Percentiles rank a stretch among this genome's conserved stretches.
phyloP scores from a whole-genome alignment of 306 rosid species.

The Prosopis cineraria region DNA sequence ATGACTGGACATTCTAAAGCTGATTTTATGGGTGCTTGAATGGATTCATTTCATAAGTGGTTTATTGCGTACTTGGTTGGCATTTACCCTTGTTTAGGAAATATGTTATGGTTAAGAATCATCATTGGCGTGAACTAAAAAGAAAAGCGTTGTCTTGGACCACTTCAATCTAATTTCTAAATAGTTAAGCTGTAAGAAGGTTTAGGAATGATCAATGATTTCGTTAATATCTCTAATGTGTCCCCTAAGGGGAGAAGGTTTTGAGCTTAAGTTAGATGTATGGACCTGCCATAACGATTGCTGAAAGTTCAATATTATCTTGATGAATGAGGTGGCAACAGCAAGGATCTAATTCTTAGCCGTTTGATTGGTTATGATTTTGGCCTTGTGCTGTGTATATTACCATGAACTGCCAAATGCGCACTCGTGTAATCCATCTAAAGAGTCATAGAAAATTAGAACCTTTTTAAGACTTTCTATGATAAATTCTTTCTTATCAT shows the following conservation, averaged over 20 bases:
- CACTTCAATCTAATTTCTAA: not conserved
- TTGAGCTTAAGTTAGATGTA: not conserved
- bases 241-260: not conserved
- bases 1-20: not conserved
- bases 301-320: not conserved
- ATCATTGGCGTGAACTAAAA: not conserved
- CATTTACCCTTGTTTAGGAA: not conserved
- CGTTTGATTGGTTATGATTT: not conserved
- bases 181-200: not conserved
- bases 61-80: not conserved
- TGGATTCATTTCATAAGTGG: constrained; percentile 12
- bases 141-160: not conserved
- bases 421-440: not conserved
- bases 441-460: not conserved
- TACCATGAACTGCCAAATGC: not conserved
- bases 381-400: not conserved
- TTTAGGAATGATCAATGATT: not conserved
- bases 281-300: not conserved
- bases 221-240: not conserved
- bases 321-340: not conserved
- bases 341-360: not conserved
- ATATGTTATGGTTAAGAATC: not conserved
- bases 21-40: not conserved
- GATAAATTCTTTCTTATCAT: not conserved
- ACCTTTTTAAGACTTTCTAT: not conserved